Evolutionary conservation across 257 asterid species (phyloP).

Genomic region (Nicotiana knightiana): DNA sequence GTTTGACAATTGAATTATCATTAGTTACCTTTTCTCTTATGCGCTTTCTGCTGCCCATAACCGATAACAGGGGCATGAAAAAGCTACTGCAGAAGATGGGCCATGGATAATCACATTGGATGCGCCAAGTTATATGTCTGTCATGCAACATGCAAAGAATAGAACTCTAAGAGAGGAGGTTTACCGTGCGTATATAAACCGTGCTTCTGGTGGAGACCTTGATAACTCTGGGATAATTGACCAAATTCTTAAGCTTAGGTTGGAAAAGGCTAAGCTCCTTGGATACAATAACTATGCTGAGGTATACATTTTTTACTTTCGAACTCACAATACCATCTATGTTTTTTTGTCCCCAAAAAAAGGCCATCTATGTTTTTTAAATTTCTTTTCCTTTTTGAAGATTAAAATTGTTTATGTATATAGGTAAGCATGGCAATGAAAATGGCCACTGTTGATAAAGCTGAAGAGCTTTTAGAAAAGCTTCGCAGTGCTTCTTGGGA

Average conservation of each 20-base stretch:
- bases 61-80: slow-evolving; percentile 72
- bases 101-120: slow-evolving; percentile 96
- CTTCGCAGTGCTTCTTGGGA: slow-evolving; percentile 89
- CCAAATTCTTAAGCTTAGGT: slow-evolving; percentile 79
- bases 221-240: slow-evolving; percentile 81
- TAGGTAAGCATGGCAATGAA: slow-evolving; percentile 96
- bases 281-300: slow-evolving; percentile 90
- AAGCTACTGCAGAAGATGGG: slow-evolving; percentile 89
- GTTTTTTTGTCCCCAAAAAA: neutral
- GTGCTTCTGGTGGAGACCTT: slow-evolving; percentile 89
- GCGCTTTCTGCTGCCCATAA: slow-evolving; percentile 5
- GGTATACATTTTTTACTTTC: slow-evolving; percentile 34
- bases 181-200: slow-evolving; percentile 76
- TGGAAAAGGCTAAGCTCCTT: slow-evolving; percentile 94
- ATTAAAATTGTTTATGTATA: neutral
- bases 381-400: neutral
- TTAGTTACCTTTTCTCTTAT: slow-evolving; percentile 3
- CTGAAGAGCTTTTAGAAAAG: slow-evolving; percentile 84
- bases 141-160: slow-evolving; percentile 84
- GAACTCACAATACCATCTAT: neutral
- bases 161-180: slow-evolving; percentile 93
- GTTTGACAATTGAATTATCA: neutral
- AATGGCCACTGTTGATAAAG: slow-evolving; percentile 93
- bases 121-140: slow-evolving; percentile 84
- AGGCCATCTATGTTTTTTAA: neutral